Evolutionary conservation across 208 protist genomes (phyloP), one percentile per base, ranked within the genome.

Genomic region (Tritrichomonas foetus): DNA sequence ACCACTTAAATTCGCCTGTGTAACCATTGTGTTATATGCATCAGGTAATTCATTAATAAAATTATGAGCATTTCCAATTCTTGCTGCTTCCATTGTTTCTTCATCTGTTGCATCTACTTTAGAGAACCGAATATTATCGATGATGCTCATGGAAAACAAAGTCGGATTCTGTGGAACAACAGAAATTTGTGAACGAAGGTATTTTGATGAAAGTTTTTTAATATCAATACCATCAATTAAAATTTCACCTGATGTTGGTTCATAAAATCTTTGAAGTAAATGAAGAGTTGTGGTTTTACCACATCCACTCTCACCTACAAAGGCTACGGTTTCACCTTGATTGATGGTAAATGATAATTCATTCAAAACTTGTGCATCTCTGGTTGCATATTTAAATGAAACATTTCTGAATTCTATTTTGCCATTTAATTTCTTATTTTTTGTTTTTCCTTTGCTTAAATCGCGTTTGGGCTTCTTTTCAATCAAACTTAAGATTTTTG

Each of bases 61-160:
- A 47, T 27, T 27, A n/a, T 75, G 69, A 44, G 69, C 33, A 44
- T 75, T 75, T 36, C 69, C 69, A 5, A 36, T 75, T 36, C 41
- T 27, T 44, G 69, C 69, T 47, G 69, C 69, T 13, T 75, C 69
- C 16, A 36, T 36, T 13, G 44, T 75, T 27, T 75, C 69, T n/a
- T 75, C 41, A 16, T 75, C 69, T 20, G 8, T 75, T 11, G 69
- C 95, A 39, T 94, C 36, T 69, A 93, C 92, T 0, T 95, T 93
- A 9, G 95, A 95, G 25, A 94, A 95, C 27, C 78, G 41, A 14
- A 96, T 78, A 49, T 96, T 96, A 57, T 96, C 96, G 8, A 95
- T 69, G 30, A 55, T 20, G 11, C 95, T 95, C 20, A 92, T 94
- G n/a, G 92, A 80, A 74, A 97, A 97, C 16, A 97, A 72, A 39